A percentile compares a stretch with the other conserved stretches of the same genome.
These are phyloP conservation scores for Nemania abortiva DNA, from an alignment of 2,329 filamentous ascomycete species.

Conservation along the genomic window DNA sequence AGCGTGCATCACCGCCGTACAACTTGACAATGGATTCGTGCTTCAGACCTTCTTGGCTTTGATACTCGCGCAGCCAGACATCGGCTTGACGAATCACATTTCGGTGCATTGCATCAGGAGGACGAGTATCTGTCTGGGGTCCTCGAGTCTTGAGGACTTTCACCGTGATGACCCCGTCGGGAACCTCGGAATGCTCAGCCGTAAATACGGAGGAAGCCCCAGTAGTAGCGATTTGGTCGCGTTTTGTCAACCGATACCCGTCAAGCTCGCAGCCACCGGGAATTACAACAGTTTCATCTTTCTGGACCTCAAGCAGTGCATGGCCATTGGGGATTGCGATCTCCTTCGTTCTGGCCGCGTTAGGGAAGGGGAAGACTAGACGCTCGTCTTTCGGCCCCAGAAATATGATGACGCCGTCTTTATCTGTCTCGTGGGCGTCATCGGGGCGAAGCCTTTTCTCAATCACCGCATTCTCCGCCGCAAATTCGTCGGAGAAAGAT, in stretches of 20 bases:
- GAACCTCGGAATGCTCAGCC: slow-evolving; percentile 64
- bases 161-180: slow-evolving; percentile 68
- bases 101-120: slow-evolving; percentile 61
- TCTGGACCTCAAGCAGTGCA: slow-evolving; percentile 63
- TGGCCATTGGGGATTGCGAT: slow-evolving; percentile 61
- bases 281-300: slow-evolving; percentile 63
- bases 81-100: slow-evolving; percentile 70
- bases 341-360: slow-evolving; percentile 60
- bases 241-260: slow-evolving; percentile 67
- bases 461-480: slow-evolving; percentile 47
- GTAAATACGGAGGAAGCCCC: slow-evolving; percentile 68
- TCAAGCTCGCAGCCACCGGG: slow-evolving; percentile 65
- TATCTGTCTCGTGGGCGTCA: slow-evolving; percentile 46
- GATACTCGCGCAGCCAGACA: slow-evolving; percentile 70
- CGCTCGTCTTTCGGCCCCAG: slow-evolving; percentile 63
- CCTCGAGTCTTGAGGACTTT: slow-evolving; percentile 70
- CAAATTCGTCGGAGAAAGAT: slow-evolving; percentile 60
- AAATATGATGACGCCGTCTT: slow-evolving; percentile 68
- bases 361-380: slow-evolving; percentile 65
- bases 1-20: slow-evolving; percentile 70
- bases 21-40: slow-evolving; percentile 70
- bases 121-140: slow-evolving; percentile 57
- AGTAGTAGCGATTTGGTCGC: slow-evolving; percentile 67
- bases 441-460: slow-evolving; percentile 59
- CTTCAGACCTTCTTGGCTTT: slow-evolving; percentile 65